phyloP scores from a whole-genome alignment of 2,329 filamentous ascomycete species.

The Penicillium janthinellum region DNA sequence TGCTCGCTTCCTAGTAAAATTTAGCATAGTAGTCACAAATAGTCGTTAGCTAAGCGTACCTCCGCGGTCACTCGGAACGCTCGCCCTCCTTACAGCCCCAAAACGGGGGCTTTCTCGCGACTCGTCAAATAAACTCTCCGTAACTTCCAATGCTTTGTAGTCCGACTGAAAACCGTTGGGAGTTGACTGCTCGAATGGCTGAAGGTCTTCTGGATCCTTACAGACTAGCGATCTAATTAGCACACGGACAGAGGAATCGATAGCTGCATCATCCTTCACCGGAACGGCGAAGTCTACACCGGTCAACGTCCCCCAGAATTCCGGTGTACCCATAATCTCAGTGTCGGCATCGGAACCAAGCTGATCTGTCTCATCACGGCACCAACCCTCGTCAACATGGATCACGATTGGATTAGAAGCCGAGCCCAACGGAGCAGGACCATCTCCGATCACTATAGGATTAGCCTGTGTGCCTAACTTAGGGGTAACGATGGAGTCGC shows the following conservation, averaged over 20 bases:
- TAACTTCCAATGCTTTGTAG: background rate
- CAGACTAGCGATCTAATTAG: background rate
- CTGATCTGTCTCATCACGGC: background rate
- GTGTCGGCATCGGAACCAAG: conserved; percentile 11
- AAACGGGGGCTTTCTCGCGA: background rate
- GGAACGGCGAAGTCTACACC: background rate
- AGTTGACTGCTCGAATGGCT: background rate
- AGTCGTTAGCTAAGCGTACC: background rate
- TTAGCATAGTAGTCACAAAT: conserved; percentile 1
- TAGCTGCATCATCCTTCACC: background rate
- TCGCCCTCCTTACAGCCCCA: background rate
- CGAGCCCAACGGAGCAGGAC: conserved; percentile 10
- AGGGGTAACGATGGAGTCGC: conserved; percentile 5
- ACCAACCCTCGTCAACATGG: conserved; percentile 6
- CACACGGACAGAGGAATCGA: conserved; percentile 3
- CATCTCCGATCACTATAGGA: conserved; percentile 12
- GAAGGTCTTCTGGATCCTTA: conserved; percentile 1
- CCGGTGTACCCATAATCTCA: conserved; percentile 9
- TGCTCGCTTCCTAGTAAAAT: background rate
- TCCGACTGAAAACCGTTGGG: background rate
- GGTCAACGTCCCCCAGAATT: conserved; percentile 9
- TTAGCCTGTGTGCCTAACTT: conserved; percentile 12
- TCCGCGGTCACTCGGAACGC: background rate
- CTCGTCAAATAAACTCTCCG: background rate
- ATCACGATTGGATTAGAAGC: conserved; percentile 14